Conservation (phyloP, 805 yeast genomes). For the Candida namnaoensis region DNA sequence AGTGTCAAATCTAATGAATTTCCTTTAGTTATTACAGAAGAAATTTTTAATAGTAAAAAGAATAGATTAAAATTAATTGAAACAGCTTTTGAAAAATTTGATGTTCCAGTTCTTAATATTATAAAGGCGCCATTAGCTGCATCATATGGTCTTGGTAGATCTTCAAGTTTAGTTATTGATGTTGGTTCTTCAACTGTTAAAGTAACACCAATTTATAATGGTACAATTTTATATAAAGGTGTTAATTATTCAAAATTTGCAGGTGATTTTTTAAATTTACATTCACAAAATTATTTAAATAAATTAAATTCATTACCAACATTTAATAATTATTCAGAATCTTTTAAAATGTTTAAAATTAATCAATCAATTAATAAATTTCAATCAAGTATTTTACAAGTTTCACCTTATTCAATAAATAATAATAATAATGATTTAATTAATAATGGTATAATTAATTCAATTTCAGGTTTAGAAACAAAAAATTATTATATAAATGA, state of each 20-base stretch:
- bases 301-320: conserved; percentile 18
- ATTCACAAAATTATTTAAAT: conserved; percentile 41
- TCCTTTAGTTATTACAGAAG: conserved; percentile 59
- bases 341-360: conserved; percentile 28
- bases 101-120: conserved; percentile 71
- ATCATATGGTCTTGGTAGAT: conserved; percentile 68
- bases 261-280: conserved; percentile 75
- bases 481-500: too few relatives aligned
- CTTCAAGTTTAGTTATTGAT: conserved; percentile 75
- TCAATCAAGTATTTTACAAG: conserved; percentile 31
- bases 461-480: not conserved
- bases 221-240: conserved; percentile 59
- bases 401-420: conserved; percentile 2
- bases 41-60: conserved; percentile 60
- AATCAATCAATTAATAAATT: conserved; percentile 38
- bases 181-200: conserved; percentile 63
- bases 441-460: too few relatives aligned
- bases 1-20: conserved; percentile 47
- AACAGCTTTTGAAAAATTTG: conserved; percentile 63
- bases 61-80: conserved; percentile 52
- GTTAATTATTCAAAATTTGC: conserved; percentile 64
- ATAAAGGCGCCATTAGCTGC: conserved; percentile 73
- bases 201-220: conserved; percentile 74
- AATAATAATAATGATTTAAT: too few relatives aligned
- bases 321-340: conserved; percentile 20